Percentiles rank a stretch among this genome's conserved stretches.
Conservation (phyloP, 352 stramenopile species). For the Globisporangium canariense region DNA sequence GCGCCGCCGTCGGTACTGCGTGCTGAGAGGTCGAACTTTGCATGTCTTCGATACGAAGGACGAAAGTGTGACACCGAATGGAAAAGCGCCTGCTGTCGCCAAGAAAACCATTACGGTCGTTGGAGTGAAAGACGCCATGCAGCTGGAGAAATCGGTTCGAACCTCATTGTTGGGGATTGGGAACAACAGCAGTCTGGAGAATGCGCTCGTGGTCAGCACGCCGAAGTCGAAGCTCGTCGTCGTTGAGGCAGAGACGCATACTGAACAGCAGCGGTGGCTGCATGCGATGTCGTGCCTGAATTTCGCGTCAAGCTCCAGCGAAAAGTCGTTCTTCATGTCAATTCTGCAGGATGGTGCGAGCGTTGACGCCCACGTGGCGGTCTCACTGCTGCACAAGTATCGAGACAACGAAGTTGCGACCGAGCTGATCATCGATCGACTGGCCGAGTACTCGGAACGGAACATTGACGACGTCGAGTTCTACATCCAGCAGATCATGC, state of each 20-base stretch:
- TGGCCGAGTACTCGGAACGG: slow-evolving; percentile 55
- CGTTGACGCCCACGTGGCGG: slow-evolving; percentile 68
- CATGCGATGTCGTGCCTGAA: slow-evolving; percentile 70
- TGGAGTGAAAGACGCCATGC: slow-evolving; percentile 55
- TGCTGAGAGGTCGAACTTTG: slow-evolving; percentile 51
- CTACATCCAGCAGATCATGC: slow-evolving; percentile 80
- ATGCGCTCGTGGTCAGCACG: slow-evolving; percentile 64
- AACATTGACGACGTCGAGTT: slow-evolving; percentile 82
- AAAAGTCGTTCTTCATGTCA: slow-evolving; percentile 53
- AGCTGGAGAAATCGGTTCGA: slow-evolving; percentile 55
- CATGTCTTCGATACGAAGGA: slow-evolving; percentile 67
- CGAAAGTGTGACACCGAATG: slow-evolving; percentile 10
- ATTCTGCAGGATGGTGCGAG: slow-evolving; percentile 45
- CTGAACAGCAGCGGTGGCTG: slow-evolving; percentile 75
- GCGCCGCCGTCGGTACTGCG: slow-evolving; percentile 63
- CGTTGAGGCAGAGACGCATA: slow-evolving; percentile 64
- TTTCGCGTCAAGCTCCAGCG: slow-evolving; percentile 40
- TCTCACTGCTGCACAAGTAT: slow-evolving; percentile 69
- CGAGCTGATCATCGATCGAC: slow-evolving; percentile 61
- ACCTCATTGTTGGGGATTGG: slow-evolving; percentile 42
- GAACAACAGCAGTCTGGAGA: slow-evolving; percentile 30
- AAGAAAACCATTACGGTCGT: slow-evolving; percentile 66
- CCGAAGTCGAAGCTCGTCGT: slow-evolving; percentile 70
- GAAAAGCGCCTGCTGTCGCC: slow-evolving; percentile 19
- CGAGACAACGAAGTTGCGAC: slow-evolving; percentile 60